These are phyloP conservation scores for Aspergillus fructus DNA, from an alignment of 2,329 filamentous ascomycete species.

Conservation along the genomic window DNA sequence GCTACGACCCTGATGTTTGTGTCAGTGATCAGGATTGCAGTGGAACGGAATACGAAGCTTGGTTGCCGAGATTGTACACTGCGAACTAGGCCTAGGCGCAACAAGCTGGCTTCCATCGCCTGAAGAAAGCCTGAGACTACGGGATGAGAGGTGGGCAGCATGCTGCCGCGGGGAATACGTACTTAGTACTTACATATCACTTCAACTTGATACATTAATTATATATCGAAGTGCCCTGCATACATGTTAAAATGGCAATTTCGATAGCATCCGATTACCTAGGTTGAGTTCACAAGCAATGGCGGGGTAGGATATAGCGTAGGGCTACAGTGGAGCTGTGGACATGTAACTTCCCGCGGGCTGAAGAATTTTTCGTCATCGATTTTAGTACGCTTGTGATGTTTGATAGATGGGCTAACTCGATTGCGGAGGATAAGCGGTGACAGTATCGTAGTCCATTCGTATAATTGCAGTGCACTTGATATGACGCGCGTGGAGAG, in stretches of 20 bases:
- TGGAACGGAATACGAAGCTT: slow-evolving; percentile 3
- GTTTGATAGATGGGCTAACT: too few relatives aligned
- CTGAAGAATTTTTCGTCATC: background rate
- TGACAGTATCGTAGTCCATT: background rate
- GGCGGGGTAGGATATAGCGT: too few relatives aligned
- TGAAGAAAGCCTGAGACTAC: too few relatives aligned
- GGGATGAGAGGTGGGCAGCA: too few relatives aligned
- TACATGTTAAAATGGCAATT: too few relatives aligned
- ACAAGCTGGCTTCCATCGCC: too few relatives aligned
- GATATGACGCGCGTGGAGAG: background rate
- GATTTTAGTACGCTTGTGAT: background rate
- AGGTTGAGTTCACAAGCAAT: background rate
- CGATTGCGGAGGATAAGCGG: too few relatives aligned
- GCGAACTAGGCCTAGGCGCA: background rate
- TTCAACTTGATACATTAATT: too few relatives aligned
- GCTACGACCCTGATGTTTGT: slow-evolving; percentile 6
- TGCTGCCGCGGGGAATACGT: too few relatives aligned
- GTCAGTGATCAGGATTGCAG: background rate
- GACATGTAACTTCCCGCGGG: background rate
- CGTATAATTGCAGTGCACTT: background rate
- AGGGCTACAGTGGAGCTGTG: background rate
- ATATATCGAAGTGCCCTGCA: background rate
- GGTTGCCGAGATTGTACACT: slow-evolving; percentile 2
- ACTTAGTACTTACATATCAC: too few relatives aligned
- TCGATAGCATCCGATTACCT: background rate